Base-by-base conservation (phyloP, 169 alveolate species). In the Plasmodium coatneyi region DNA sequence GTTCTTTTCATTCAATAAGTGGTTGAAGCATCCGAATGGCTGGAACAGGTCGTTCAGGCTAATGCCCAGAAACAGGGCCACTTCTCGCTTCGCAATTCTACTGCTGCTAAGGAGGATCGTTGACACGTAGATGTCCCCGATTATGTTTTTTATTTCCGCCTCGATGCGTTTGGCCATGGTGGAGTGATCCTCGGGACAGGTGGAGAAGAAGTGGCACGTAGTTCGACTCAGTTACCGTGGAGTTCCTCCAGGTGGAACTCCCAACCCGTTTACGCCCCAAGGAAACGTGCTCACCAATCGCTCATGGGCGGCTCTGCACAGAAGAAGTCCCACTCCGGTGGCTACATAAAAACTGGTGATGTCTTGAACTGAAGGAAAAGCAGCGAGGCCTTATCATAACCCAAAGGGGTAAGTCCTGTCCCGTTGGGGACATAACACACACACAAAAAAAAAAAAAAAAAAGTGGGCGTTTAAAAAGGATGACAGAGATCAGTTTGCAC, bases 51-150 rank as follows among this genome's bases (percentile, higher is more conserved):
- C 93, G 79, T 76, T 76, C 5, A 84, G n/a, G 70, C 80, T 74
- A 1, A 84, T 30, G 5, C 93, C 93, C 0, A 84, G 32, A 22
- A 84, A 84, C 30, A 74, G 66, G 1, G 93, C 52, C 1, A 84
- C 56, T 84, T 84, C 93, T 56, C 93, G 34, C 30, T 76, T 84
- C 30, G 41, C 93, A 28, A 49, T 84, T 54, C 80, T 46, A 39
- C 93, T 84, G 32, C 93, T 84, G 66, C 80, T 32, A n/a, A 78
- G 74, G n/a, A 84, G 46, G 41, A 84, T 84, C 7, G 93, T 74
- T 25, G 80, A 32, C 46, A 84, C 79, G 46, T 84, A 84, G 14
- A 84, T 84, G 30, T 84, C 93, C 16, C 28, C 70, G 22, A 84
- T 84, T 1, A 84, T 52, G 70, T 76, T 72, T 76, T 56, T 84